These are phyloP conservation scores for Flaveria trinervia DNA, from an alignment of 129 eudicot genomes.

Conservation along the genomic window DNA sequence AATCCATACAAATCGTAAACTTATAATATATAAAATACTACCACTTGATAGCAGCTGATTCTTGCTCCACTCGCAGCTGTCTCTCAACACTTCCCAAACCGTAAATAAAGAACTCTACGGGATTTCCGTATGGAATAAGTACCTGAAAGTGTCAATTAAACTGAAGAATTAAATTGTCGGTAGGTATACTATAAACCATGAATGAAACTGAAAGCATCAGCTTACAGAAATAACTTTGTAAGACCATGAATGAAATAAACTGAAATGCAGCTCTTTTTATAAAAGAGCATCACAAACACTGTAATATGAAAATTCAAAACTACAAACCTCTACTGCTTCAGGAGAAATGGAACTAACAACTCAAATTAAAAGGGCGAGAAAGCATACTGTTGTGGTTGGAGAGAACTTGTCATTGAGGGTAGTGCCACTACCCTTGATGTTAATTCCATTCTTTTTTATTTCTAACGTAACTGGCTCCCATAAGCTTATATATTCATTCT, in stretches of 20 bases:
- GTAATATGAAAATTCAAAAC: conserved; percentile 1
- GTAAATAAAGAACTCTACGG: conserved; percentile 52
- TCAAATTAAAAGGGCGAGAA: conserved; percentile 16
- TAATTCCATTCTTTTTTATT: conserved; percentile 76
- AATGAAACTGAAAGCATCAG: neutral
- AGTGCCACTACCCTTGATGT: conserved; percentile 58
- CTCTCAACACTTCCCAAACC: conserved; percentile 52
- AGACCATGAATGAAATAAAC: conserved; percentile 1
- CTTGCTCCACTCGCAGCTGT: conserved; percentile 57
- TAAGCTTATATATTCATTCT: conserved; percentile 62
- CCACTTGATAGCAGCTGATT: conserved; percentile 47
- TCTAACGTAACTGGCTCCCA: conserved; percentile 85
- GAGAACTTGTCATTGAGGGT: conserved; percentile 66
- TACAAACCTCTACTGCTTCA: neutral
- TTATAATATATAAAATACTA: conserved; percentile 13
- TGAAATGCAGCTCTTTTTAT: neutral
- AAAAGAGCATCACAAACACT: neutral
- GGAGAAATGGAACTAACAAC: neutral
- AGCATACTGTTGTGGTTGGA: conserved; percentile 58
- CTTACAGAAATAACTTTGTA: neutral
- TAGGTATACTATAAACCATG: too few species aligned
- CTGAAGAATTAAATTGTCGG: neutral
- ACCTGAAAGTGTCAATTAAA: conserved; percentile 50
- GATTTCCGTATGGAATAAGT: conserved; percentile 57
- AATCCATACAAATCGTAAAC: neutral